phyloP scores from a whole-genome alignment of 2,329 filamentous ascomycete species.

The Chrysoporthe austroafricana region DNA sequence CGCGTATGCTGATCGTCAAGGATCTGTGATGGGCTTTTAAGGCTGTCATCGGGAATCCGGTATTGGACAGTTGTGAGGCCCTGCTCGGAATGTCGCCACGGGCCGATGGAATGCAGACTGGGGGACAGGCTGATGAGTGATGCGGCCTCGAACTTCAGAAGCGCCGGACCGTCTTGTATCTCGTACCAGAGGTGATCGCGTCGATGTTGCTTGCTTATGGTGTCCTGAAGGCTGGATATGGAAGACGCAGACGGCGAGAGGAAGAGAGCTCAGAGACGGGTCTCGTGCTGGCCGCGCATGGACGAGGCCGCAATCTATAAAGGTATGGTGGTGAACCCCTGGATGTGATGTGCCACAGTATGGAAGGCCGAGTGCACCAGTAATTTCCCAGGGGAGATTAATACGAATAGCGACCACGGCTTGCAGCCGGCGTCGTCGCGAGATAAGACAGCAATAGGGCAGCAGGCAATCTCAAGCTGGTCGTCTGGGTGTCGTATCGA shows the following conservation, averaged over 20 bases:
- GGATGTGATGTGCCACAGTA: not conserved
- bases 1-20: conserved; percentile 28
- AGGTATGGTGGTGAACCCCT: not conserved
- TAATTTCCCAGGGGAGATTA: conserved; percentile 18
- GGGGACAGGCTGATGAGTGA: too few relatives aligned
- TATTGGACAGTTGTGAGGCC: not conserved
- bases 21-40: conserved; percentile 27
- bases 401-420: not conserved
- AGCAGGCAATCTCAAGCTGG: conserved; percentile 4
- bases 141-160: not conserved
- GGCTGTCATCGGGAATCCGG: conserved; percentile 27
- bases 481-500: not conserved
- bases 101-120: not conserved
- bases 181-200: not conserved
- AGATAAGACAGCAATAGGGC: not conserved
- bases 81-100: not conserved
- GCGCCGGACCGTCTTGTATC: not conserved
- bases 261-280: not conserved
- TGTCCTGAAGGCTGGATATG: not conserved
- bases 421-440: conserved; percentile 3
- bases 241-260: not conserved
- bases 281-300: not conserved
- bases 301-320: conserved; percentile 1
- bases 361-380: not conserved
- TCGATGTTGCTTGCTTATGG: not conserved